A percentile compares a stretch with the other conserved stretches of the same genome.
These are phyloP conservation scores for Juncus inflexus DNA, from an alignment of 176 grass and related monocot species.

Conservation along the genomic window DNA sequence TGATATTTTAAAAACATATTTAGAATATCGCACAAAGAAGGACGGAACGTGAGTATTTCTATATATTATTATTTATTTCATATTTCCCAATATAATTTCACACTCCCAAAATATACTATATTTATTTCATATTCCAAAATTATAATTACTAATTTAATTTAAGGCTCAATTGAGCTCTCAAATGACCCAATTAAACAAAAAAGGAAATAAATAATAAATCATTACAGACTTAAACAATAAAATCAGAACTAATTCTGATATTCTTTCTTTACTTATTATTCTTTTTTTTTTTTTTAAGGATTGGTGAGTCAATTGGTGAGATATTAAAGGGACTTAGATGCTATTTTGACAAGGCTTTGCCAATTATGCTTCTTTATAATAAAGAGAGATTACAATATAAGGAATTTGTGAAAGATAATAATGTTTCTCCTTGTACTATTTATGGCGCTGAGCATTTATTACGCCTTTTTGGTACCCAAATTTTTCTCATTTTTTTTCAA, in stretches of 20 bases:
- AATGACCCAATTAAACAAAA: too few relatives aligned
- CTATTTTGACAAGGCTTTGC: slow-evolving; percentile 97
- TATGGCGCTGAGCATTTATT: slow-evolving; percentile 98
- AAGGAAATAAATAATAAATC: too few relatives aligned
- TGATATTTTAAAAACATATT: slow-evolving; percentile 84
- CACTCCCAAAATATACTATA: neutral
- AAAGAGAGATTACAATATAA: slow-evolving; percentile 72
- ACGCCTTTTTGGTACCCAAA: slow-evolving; percentile 82
- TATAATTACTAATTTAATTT: too few relatives aligned
- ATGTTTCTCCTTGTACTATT: slow-evolving; percentile 64
- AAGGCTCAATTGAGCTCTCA: too few relatives aligned
- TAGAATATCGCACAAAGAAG: slow-evolving; percentile 79
- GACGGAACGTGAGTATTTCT: slow-evolving; percentile 74
- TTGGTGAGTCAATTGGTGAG: slow-evolving; percentile 77
- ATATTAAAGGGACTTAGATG: slow-evolving; percentile 83
- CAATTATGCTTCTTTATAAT: slow-evolving; percentile 91
- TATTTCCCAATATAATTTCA: slow-evolving; percentile 2
- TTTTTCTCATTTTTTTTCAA: neutral
- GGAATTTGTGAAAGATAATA: slow-evolving; percentile 56
- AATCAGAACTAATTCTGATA: slow-evolving; percentile 4
- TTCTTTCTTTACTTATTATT: slow-evolving; percentile 13
- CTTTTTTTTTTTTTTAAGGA: slow-evolving; percentile 38
- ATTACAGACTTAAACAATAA: neutral
- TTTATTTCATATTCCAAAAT: neutral
- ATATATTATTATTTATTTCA: slow-evolving; percentile 13